Evolutionary conservation across 1,139 yeast species (phyloP).

Genomic region (Geotrichum fermentans): DNA sequence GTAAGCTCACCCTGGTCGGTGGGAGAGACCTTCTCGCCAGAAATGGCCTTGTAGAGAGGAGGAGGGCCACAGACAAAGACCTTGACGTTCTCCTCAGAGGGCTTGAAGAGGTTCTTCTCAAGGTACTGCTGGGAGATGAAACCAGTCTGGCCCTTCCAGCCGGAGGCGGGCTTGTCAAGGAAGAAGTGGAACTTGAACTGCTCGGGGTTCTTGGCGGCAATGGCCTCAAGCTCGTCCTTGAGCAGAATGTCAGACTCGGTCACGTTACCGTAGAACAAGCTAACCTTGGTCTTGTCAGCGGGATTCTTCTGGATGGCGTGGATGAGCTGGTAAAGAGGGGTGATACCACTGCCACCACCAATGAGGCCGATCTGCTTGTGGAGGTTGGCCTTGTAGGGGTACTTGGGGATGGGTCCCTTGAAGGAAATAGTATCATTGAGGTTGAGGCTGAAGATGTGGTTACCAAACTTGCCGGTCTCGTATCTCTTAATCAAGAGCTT

Average conservation of each 20-base stretch:
- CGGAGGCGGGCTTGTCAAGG: constrained; percentile 58
- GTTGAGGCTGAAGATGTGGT: constrained; percentile 66
- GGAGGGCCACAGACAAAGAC: constrained; percentile 92
- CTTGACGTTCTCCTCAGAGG: constrained; percentile 57
- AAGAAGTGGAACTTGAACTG: constrained; percentile 75
- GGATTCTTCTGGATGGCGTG: constrained; percentile 51
- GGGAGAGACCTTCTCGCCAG: constrained; percentile 83
- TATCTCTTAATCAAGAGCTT: constrained; percentile 82
- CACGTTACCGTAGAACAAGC: constrained; percentile 74
- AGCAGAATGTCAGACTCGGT: constrained; percentile 72
- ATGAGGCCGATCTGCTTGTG: constrained; percentile 74
- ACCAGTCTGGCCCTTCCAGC: constrained; percentile 57
- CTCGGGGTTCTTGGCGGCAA: constrained; percentile 63
- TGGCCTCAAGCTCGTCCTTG: constrained; percentile 65
- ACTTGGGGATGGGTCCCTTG: constrained; percentile 92
- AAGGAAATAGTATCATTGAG: constrained; percentile 78
- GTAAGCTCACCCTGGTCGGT: constrained; percentile 91
- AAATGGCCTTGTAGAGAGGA: constrained; percentile 72
- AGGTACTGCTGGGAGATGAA: constrained; percentile 69
- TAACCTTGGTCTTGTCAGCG: constrained; percentile 76
- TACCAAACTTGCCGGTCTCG: constrained; percentile 77
- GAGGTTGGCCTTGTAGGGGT: constrained; percentile 86
- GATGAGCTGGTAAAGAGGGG: constrained; percentile 86
- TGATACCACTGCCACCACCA: constrained; percentile 96
- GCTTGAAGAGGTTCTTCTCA: constrained; percentile 49